A percentile compares a stretch with the other conserved stretches of the same genome.
Evolutionary conservation across 208 protist species (phyloP).

Genomic region (Leishmania guyanensis): DNA sequence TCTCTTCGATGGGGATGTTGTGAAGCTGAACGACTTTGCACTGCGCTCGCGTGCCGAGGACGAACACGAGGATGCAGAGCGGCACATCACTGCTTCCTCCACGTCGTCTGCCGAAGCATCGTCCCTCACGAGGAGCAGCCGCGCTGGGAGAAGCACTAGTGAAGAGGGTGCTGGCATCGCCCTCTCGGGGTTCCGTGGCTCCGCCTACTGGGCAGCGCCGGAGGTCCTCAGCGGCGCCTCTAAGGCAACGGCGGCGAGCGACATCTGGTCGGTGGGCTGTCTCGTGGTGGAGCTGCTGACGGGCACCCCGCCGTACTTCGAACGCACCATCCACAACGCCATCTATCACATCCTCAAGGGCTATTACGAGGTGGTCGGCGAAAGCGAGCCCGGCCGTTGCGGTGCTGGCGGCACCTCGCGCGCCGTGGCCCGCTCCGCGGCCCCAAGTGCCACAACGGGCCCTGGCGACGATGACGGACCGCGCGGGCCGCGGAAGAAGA

Average conservation of each 20-base stretch:
- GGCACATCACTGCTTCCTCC: not conserved
- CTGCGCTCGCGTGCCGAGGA: slow-evolving; percentile 36
- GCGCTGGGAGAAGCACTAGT: not conserved
- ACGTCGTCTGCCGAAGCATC: not conserved
- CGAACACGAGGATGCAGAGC: slow-evolving; percentile 10
- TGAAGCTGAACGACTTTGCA: slow-evolving; percentile 92
- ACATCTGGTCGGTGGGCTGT: slow-evolving; percentile 87
- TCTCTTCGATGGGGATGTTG: slow-evolving; percentile 49
- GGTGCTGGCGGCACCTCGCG: not conserved
- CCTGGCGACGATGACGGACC: slow-evolving; percentile 3
- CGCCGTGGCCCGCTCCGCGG: not conserved
- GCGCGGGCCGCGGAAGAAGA: slow-evolving; percentile 6
- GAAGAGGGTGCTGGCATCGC: slow-evolving; percentile 8
- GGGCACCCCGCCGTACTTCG: slow-evolving; percentile 73
- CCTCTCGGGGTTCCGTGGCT: slow-evolving; percentile 54
- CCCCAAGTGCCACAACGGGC: not conserved
- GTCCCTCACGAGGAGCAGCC: not conserved
- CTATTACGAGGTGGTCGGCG: slow-evolving; percentile 25
- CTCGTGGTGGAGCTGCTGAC: slow-evolving; percentile 76
- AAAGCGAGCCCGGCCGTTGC: not conserved
- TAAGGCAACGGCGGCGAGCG: slow-evolving; percentile 42
- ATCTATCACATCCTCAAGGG: slow-evolving; percentile 57
- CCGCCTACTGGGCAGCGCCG: slow-evolving; percentile 88
- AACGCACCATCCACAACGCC: slow-evolving; percentile 60
- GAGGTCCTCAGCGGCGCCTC: slow-evolving; percentile 58